phyloP scores from a whole-genome alignment of 805 yeast genomes.

The Wickerhamomyces silvicola region DNA sequence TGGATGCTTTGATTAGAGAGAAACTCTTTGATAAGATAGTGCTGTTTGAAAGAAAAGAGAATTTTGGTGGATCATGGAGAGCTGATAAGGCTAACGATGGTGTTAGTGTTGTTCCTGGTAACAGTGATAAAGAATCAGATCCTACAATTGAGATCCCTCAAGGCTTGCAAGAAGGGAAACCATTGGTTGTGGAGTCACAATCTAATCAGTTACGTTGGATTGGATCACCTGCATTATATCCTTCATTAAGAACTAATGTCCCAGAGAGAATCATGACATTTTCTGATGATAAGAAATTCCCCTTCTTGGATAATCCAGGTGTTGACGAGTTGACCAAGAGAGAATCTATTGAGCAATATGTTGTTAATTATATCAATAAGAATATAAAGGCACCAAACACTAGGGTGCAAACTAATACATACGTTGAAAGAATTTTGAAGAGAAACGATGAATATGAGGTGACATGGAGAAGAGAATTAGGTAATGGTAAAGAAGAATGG shows the following conservation, averaged over 20 bases:
- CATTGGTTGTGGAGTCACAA: background rate
- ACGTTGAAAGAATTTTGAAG: slow-evolving; percentile 27
- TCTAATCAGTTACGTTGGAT: too few species aligned
- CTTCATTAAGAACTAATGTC: slow-evolving; percentile 5
- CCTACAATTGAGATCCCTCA: background rate
- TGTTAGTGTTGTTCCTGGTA: slow-evolving; percentile 1
- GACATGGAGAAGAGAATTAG: slow-evolving; percentile 18
- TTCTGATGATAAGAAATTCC: slow-evolving; percentile 2
- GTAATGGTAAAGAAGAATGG: too few species aligned
- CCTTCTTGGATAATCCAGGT: slow-evolving; percentile 1
- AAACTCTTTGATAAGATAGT: slow-evolving; percentile 23
- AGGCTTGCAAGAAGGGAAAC: background rate
- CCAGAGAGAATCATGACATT: slow-evolving; percentile 6
- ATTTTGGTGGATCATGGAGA: slow-evolving; percentile 35
- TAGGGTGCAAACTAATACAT: background rate
- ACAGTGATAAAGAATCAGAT: background rate
- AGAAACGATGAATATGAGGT: slow-evolving; percentile 14
- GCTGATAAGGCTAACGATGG: slow-evolving; percentile 1
- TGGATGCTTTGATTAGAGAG: slow-evolving; percentile 28
- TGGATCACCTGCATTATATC: slow-evolving; percentile 2
- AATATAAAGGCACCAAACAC: background rate
- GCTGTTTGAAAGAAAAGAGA: slow-evolving; percentile 29
- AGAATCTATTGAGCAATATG: slow-evolving; percentile 2
- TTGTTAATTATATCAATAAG: slow-evolving; percentile 1
- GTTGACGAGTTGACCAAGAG: slow-evolving; percentile 2